Evolutionary conservation across 2,329 filamentous ascomycete genomes (phyloP).

Genomic region (Colletotrichum lentis): DNA sequence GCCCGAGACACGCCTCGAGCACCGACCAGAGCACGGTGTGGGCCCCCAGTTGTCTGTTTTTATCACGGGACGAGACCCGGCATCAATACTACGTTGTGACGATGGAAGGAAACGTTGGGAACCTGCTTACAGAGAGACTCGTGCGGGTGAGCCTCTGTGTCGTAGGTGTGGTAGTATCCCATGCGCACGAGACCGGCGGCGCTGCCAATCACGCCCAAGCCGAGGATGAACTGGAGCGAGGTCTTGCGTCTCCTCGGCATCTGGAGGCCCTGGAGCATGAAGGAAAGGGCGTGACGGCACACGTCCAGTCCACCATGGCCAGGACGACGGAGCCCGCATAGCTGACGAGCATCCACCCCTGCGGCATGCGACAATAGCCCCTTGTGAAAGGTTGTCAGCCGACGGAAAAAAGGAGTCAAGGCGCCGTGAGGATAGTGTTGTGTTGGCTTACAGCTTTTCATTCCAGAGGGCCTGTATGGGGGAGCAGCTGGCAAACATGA

Average conservation of each 20-base stretch:
- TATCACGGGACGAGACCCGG: no score
- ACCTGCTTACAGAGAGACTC: no score
- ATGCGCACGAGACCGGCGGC: constrained; percentile 28
- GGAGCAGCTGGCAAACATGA: not conserved
- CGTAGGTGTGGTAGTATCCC: constrained; percentile 28
- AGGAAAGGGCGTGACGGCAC: constrained; percentile 44
- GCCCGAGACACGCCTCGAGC: not conserved
- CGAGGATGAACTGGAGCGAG: not conserved
- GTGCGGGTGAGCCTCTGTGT: constrained; percentile 28
- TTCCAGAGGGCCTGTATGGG: not conserved
- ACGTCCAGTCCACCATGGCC: constrained; percentile 42
- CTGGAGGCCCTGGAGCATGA: constrained; percentile 42
- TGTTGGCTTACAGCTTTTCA: constrained; percentile 1
- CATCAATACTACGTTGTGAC: no score
- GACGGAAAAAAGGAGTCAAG: not conserved
- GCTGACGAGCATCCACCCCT: constrained; percentile 21
- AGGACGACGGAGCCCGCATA: constrained; percentile 38
- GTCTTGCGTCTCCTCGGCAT: constrained; percentile 42
- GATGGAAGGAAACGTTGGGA: no score
- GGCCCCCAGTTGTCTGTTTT: no score
- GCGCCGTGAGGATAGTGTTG: no score
- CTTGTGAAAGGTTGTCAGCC: not conserved
- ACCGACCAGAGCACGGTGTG: not conserved
- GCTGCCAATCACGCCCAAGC: constrained; percentile 27
- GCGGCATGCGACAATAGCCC: not conserved